Evolutionary conservation across 2,329 filamentous ascomycete genomes (phyloP), one percentile per base, ranked within the genome.

Genomic region (Myriangium duriaei): DNA sequence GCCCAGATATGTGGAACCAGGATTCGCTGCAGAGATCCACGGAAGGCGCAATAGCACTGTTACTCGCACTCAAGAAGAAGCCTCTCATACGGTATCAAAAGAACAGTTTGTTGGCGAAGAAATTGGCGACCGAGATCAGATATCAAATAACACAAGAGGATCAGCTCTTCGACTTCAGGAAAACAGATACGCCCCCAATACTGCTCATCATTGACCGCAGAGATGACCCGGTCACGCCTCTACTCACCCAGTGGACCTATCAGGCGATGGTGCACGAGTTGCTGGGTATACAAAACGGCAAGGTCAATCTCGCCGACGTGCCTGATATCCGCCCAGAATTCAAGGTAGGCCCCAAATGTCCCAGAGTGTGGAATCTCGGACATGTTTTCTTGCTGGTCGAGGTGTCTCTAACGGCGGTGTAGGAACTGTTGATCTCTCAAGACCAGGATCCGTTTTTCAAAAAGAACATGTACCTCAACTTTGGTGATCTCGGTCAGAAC

Each of bases 191-290:
- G 1, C 83, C 88, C 6, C 91, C 92, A 0, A 87, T 98, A 49
- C 68, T 98, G 11, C 69, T 98, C 21, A 75, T 98, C 38, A 63
- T 98, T 18, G 91, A 98, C 60, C 76, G 91, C 30, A 75, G 91
- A 57, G 87, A 95, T 54, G 91, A 98, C 52, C 88, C 91, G 0
- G 81, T 96, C 35, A 98, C 91, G 3, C 91, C 91, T 0, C 65
- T 98, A 9, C 70, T 98, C 34, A 94, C 86, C 2, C 91, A 98
- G 57, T 98, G 91, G 91, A 98, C 91, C 16, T 98, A 98, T 54
- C 91, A 98, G 61, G 91, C 91, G n/a, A 98, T 98, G 87, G 91
- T 98, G 1, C 91, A 98, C 56, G 91, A 98, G 53, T 65, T 96
- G 2, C 68, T 98, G 10, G 91, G 91, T 4, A 94, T 98, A 47